phyloP scores from a whole-genome alignment of 2,329 filamentous ascomycete genomes.

The Daldinia eschscholtzii region DNA sequence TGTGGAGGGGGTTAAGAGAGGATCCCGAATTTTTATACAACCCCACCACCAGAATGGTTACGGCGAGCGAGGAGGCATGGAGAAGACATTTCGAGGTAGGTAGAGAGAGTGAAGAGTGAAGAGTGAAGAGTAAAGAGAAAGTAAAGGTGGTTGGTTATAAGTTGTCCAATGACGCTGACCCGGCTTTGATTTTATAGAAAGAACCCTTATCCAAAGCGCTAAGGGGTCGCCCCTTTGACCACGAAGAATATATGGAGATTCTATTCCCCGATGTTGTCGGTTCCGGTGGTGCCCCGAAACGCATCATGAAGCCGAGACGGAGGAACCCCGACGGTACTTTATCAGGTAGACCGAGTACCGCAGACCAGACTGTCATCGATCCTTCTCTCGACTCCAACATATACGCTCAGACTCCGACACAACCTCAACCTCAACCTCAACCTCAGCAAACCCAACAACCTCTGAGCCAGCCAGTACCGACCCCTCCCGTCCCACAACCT shows the following conservation, averaged over 20 bases:
- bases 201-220: constrained; percentile 70
- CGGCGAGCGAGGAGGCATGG: constrained; percentile 70
- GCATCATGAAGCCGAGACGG: constrained; percentile 68
- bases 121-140: not conserved
- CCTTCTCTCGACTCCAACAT: constrained; percentile 45
- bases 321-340: constrained; percentile 61
- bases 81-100: constrained; percentile 68
- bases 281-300: constrained; percentile 70
- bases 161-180: constrained; percentile 9
- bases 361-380: constrained; percentile 59
- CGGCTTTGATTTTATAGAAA: constrained; percentile 55
- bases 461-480: constrained; percentile 40
- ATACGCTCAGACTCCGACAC: constrained; percentile 44
- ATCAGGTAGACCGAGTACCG: constrained; percentile 60
- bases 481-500: constrained; percentile 46
- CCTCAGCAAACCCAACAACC: constrained; percentile 38
- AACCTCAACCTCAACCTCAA: constrained; percentile 23
- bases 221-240: constrained; percentile 69
- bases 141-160: not conserved
- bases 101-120: not conserved
- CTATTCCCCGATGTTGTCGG: constrained; percentile 71
- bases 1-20: constrained; percentile 70
- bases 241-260: constrained; percentile 72
- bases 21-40: constrained; percentile 70
- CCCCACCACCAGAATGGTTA: constrained; percentile 63